Evolutionary conservation across 2,329 filamentous ascomycete genomes (phyloP).

Genomic region (Penicillium sp.): DNA sequence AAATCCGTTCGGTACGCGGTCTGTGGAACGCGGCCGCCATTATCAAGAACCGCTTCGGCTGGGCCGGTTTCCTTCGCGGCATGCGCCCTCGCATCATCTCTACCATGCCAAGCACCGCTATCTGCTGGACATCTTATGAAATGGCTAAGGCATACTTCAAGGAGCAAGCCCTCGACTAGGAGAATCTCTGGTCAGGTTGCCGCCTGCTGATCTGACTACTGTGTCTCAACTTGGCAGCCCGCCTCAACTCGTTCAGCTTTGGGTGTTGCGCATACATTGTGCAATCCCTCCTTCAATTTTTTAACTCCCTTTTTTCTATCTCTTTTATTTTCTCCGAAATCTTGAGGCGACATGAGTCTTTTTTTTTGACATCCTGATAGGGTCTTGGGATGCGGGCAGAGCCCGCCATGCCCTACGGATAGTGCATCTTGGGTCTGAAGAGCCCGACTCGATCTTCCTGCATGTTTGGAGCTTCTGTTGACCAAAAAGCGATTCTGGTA

Average conservation of each 20-base stretch:
- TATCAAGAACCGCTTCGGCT: conserved; percentile 81
- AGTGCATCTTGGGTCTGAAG: conserved; percentile 10
- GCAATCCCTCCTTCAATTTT: conserved; percentile 8
- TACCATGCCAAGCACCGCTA: conserved; percentile 98
- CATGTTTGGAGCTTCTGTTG: conserved; percentile 21
- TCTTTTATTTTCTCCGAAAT: conserved; percentile 15
- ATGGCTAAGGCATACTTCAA: conserved; percentile 72
- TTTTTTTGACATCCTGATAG: conserved; percentile 10
- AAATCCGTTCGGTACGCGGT: conserved; percentile 83
- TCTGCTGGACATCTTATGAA: conserved; percentile 82
- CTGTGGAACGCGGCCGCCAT: conserved; percentile 78
- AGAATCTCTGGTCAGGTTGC: background rate
- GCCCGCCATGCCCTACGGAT: conserved; percentile 9
- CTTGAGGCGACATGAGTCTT: conserved; percentile 15
- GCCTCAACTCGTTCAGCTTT: conserved; percentile 17
- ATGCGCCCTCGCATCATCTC: conserved; percentile 89
- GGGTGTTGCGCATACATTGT: conserved; percentile 11
- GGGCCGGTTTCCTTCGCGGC: conserved; percentile 89
- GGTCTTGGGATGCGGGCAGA: conserved; percentile 12
- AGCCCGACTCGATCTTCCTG: conserved; percentile 17
- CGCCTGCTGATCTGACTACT: conserved; percentile 8
- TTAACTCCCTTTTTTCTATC: background rate
- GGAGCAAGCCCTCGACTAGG: conserved; percentile 36
- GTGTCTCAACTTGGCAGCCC: conserved; percentile 7
- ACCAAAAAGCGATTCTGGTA: conserved; percentile 25